Evolutionary conservation across 2,329 filamentous ascomycete genomes (phyloP), one percentile per base, ranked within the genome.

Genomic region (Colletotrichum spaethianum): DNA sequence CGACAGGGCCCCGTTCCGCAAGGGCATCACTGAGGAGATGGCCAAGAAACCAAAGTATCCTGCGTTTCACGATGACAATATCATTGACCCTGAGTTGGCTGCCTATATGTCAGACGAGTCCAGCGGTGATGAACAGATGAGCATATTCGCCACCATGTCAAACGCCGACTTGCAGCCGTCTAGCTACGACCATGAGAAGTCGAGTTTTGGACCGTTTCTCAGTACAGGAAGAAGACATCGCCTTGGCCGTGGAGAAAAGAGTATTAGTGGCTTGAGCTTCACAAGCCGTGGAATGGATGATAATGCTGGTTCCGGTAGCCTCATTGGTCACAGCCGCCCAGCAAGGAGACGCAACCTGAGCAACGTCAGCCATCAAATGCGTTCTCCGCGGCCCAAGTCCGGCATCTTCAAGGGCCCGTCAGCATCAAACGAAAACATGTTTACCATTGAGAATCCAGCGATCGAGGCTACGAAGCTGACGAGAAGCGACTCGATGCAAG

Each of bases 1-100:
- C 71, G 94, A 98, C 73, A 89, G 94, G 69, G 96, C 94, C 0
- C 96, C 96, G 0, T 98, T 98, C 75, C 94, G 95, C 66, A 93
- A 93, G 70, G 87, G 91, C 14, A 85, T 87, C 23, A 91, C 86
- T 12, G 90, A 97, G 63, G 92, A 95, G 70, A 83, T 87, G 59
- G 84, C 87, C 4, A 90, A 88, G 74, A 92, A 91, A 74, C 85
- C 90, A 9, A 90, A 91, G 52, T 88, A 98, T 44, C 93, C 95
- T 20, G 95, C 95, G n/a, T 98, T 99, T 77, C 96, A 99, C 80
- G 95, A 96, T 78, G 96, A 99, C 84, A 98, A 96, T 79, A 98
- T 99, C 76, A 98, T 99, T 76, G 96, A 99, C 79, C 96, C 96
- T 1, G 96, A 99, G 78, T 86, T 99, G 65, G 96, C 95, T 6